A percentile compares a stretch with the other conserved stretches of the same genome.
Conservation (phyloP, 768 basidiomycete genomes). For the Pisolithus orientalis region DNA sequence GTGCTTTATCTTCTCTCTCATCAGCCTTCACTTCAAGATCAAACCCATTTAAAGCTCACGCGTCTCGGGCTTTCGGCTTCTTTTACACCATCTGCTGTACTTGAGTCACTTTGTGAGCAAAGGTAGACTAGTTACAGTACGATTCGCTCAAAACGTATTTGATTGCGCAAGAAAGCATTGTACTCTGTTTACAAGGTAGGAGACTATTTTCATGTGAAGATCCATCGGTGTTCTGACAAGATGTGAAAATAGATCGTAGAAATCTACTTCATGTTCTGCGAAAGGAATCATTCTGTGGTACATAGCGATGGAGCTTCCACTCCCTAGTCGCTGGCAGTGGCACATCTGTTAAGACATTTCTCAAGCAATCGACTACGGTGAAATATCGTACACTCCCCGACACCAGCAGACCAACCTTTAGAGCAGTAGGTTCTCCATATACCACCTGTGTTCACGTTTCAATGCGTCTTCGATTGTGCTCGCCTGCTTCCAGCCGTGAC, state of each 20-base stretch:
- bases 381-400: no score
- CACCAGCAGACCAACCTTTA: not conserved
- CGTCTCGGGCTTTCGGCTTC: not conserved
- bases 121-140: constrained; percentile 7
- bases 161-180: constrained; percentile 23
- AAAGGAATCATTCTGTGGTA: no score
- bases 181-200: constrained; percentile 15
- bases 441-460: constrained; percentile 28
- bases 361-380: no score
- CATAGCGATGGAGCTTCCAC: no score
- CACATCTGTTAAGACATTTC: no score
- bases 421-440: constrained; percentile 13
- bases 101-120: not conserved
- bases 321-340: no score
- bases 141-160: not conserved
- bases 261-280: no score
- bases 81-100: not conserved
- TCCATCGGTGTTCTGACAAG: not conserved
- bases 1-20: constrained; percentile 98
- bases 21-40: constrained; percentile 99
- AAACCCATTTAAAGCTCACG: constrained; percentile 73
- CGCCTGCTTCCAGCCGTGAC: constrained; percentile 29
- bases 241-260: no score
- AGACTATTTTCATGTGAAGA: not conserved
- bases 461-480: constrained; percentile 26